These are phyloP conservation scores for Termitomyces sp. DNA, from an alignment of 768 basidiomycete species.

Conservation along the genomic window DNA sequence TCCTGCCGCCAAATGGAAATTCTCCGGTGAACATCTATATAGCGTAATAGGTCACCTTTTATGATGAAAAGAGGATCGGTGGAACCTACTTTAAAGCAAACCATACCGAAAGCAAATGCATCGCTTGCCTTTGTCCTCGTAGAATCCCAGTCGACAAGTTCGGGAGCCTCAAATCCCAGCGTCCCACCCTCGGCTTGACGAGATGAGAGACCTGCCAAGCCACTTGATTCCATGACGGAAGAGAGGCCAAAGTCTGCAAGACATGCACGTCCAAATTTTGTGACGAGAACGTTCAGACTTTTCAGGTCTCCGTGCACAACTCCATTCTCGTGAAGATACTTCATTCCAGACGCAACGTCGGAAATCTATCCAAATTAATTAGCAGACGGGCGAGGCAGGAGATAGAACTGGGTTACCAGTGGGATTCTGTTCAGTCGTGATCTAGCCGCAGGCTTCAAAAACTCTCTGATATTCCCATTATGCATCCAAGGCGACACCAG, in stretches of 20 bases:
- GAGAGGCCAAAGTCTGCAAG: conserved; percentile 45
- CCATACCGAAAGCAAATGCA: conserved; percentile 1
- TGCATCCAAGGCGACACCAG: conserved; percentile 34
- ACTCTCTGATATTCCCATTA: no score
- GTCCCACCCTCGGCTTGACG: conserved; percentile 16
- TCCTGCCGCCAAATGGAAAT: background rate
- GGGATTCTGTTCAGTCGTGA: conserved; percentile 3
- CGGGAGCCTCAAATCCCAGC: conserved; percentile 27
- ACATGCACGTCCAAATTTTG: conserved; percentile 25
- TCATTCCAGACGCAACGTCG: conserved; percentile 25
- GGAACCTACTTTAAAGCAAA: background rate
- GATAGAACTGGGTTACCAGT: background rate
- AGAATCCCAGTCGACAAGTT: conserved; percentile 19
- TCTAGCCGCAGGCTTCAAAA: background rate
- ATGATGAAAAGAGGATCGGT: background rate
- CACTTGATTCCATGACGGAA: conserved; percentile 13
- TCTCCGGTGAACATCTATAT: background rate
- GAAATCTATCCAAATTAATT: conserved; percentile 12
- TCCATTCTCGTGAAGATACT: conserved; percentile 26
- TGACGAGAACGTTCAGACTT: conserved; percentile 21
- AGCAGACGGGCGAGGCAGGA: background rate
- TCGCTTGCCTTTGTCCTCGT: background rate
- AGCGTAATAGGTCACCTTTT: background rate
- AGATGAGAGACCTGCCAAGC: conserved; percentile 10
- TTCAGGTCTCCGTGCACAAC: conserved; percentile 42